A percentile compares a stretch with the other conserved stretches of the same genome.
Conservation (phyloP, 2,329 filamentous ascomycete species). For the Neodidymelliopsis sp. region DNA sequence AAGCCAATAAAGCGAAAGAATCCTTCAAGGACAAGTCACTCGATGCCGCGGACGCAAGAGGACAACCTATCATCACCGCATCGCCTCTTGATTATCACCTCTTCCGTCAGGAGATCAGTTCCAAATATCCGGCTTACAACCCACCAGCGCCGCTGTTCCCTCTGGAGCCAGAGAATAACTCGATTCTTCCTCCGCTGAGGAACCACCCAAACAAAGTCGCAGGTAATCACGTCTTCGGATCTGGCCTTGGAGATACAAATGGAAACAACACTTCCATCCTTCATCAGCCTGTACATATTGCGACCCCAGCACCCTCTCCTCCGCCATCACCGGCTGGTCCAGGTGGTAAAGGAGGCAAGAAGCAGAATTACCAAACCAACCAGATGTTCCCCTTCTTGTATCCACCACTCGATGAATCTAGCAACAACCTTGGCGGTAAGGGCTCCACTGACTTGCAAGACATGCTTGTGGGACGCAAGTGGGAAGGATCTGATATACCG, state of each 20-base stretch:
- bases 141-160: slow-evolving; percentile 84
- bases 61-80: slow-evolving; percentile 83
- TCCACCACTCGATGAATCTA: slow-evolving; percentile 85
- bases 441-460: slow-evolving; percentile 83
- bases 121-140: slow-evolving; percentile 96
- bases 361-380: slow-evolving; percentile 99
- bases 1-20: slow-evolving; percentile 76
- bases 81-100: slow-evolving; percentile 95
- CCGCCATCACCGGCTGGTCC: slow-evolving; percentile 86
- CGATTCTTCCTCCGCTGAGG: slow-evolving; percentile 83
- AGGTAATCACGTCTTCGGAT: slow-evolving; percentile 60
- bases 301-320: slow-evolving; percentile 95
- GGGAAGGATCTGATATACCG: slow-evolving; percentile 94
- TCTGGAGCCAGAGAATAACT: slow-evolving; percentile 88
- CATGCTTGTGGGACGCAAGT: slow-evolving; percentile 78
- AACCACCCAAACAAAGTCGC: slow-evolving; percentile 68
- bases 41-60: slow-evolving; percentile 64
- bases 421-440: slow-evolving; percentile 90
- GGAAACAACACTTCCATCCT: slow-evolving; percentile 75
- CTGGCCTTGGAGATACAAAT: slow-evolving; percentile 57
- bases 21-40: slow-evolving; percentile 68
- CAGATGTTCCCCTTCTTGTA: slow-evolving; percentile 99
- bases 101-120: slow-evolving; percentile 95
- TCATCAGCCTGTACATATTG: slow-evolving; percentile 95
- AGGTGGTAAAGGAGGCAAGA: slow-evolving; percentile 92